Base-by-base conservation (phyloP, 768 basidiomycete species). In the Rubroboletus pulcherrimus region DNA sequence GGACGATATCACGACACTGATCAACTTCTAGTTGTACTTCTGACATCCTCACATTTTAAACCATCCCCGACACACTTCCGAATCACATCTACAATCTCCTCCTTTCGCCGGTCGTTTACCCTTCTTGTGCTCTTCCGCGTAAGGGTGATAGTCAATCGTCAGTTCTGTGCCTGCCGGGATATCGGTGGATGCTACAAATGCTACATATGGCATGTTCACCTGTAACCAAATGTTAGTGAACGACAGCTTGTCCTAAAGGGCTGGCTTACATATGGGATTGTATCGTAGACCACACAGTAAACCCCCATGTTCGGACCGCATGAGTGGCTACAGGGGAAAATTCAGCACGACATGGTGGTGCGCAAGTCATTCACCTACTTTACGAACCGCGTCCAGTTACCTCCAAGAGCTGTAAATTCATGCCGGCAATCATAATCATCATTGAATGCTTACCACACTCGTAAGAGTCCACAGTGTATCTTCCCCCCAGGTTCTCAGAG, bases 351-450 rank as follows among this genome's bases (percentile, higher is more conserved):
- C 43, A 43, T 11, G 53, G 6, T 24, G 9, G 3, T 34, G 11
- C 5, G 14, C 31, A 33, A 30, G 21, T n/a, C 15, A 29, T 39
- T 34, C 14, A 38, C 83, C 55, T 59, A 86, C 87, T 89, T 89
- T 33, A 89, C 73, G 57, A 89, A 89, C 5, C 86, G 78, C 8
- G 86, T 85, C 87, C 87, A 89, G 60, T 89, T 89, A 7, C 87
- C 87, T 87, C 57, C 26, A 47, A 48, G 43, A 37, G 37, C 5
- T 24, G 42, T 60, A 51, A 64, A 42, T 53, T 35, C 40, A 43
- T 31, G 47, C 7, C 38, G 3, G 7, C 2, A 48, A 49, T 34
- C 45, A 47, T 2, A 24, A 43, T 35, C 42, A 30, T 47, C 37
- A 26, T 35, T 15, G 45, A 26, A 10, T 7, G 55, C 81, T 42